These are phyloP conservation scores for Medicago lupulina DNA, from an alignment of 306 rosid genomes.

Conservation along the genomic window DNA sequence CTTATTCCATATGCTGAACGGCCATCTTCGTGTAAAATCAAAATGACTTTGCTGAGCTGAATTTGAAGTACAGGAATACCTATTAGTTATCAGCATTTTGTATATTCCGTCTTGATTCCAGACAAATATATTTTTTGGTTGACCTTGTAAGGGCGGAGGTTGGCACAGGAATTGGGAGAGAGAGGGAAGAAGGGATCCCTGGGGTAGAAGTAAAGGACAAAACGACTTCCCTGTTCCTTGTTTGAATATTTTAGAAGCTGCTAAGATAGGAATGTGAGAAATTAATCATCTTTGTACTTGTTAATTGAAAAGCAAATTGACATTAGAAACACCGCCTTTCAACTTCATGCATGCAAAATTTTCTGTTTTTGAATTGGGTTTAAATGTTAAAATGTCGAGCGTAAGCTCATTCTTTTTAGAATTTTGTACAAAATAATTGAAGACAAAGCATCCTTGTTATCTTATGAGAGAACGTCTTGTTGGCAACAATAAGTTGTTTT, in stretches of 20 bases:
- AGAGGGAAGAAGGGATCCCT: not conserved
- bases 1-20: constrained; percentile 48
- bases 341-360: not conserved
- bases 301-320: not conserved
- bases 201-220: not conserved
- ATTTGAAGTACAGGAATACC: constrained; percentile 33
- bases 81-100: constrained; percentile 49
- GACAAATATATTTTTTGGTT: constrained; percentile 36
- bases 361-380: not conserved
- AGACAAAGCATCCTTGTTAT: not conserved
- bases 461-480: not conserved
- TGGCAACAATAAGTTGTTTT: not conserved
- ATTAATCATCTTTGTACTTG: not conserved
- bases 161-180: constrained; percentile 20
- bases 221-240: constrained; percentile 3
- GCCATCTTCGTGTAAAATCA: constrained; percentile 51
- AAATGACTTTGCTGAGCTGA: constrained; percentile 46
- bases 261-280: constrained; percentile 5
- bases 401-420: not conserved
- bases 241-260: constrained; percentile 15
- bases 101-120: constrained; percentile 48
- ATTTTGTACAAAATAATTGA: not conserved
- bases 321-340: not conserved
- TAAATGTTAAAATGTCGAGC: not conserved
- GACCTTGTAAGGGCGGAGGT: constrained; percentile 23